phyloP scores from a whole-genome alignment of 208 protist genomes.

The Trypanosoma rangeli region DNA sequence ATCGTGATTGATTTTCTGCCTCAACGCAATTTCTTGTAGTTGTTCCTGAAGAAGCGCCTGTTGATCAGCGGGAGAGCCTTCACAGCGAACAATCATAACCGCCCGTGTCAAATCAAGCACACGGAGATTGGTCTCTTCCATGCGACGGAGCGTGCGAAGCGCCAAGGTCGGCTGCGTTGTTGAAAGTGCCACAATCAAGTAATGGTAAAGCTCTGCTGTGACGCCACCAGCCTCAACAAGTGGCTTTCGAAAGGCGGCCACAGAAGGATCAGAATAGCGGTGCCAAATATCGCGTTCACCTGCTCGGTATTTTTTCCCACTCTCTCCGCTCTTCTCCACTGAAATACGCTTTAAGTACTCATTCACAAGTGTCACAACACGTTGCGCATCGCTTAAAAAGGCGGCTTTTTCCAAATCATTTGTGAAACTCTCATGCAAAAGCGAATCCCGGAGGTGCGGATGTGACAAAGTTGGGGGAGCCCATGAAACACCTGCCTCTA shows the following conservation, averaged over 20 bases:
- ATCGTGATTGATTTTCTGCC: conserved; percentile 55
- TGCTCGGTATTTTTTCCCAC: conserved; percentile 19
- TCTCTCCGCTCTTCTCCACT: conserved; percentile 35
- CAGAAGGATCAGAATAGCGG: conserved; percentile 47
- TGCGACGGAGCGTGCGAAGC: conserved; percentile 68
- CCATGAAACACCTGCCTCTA: conserved; percentile 41
- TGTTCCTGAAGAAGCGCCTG: conserved; percentile 60
- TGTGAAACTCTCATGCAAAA: conserved; percentile 60
- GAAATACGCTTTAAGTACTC: conserved; percentile 50
- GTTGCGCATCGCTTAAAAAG: conserved; percentile 33
- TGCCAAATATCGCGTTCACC: conserved; percentile 60
- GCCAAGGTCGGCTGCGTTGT: conserved; percentile 59
- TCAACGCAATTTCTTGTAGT: conserved; percentile 42
- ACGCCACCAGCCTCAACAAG: conserved; percentile 60
- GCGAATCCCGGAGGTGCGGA: conserved; percentile 69
- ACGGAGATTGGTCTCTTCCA: conserved; percentile 60
- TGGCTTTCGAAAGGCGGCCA: conserved; percentile 45
- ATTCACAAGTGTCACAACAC: conserved; percentile 53
- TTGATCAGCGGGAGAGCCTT: conserved; percentile 46
- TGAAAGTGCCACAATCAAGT: conserved; percentile 70
- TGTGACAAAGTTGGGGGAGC: not conserved
- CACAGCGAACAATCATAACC: conserved; percentile 53
- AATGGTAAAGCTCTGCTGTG: conserved; percentile 89
- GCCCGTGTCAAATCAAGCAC: conserved; percentile 76
- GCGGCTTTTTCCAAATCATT: conserved; percentile 45